These are phyloP conservation scores for Barbatosphaeria neglecta DNA, from an alignment of 495 filamentous ascomycete species.

Conservation along the genomic window DNA sequence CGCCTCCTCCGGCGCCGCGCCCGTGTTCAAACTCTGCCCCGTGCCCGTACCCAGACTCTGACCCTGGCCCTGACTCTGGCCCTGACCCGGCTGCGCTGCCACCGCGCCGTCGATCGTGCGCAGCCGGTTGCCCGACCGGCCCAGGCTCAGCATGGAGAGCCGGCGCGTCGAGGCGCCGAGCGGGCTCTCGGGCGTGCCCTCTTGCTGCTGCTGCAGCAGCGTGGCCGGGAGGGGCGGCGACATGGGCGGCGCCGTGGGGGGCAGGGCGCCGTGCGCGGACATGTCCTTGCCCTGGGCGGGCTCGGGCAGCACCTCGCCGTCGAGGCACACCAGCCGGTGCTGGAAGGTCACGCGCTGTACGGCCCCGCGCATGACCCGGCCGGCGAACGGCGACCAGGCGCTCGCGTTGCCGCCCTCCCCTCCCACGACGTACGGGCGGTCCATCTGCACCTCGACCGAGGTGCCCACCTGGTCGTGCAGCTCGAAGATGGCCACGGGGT, in stretches of 20 bases:
- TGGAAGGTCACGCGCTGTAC: slow-evolving; percentile 74
- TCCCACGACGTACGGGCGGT: slow-evolving; percentile 49
- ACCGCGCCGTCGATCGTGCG: slow-evolving; percentile 11
- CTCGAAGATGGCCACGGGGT: slow-evolving; percentile 78
- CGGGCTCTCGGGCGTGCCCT: slow-evolving; percentile 13
- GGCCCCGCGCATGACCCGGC: slow-evolving; percentile 57
- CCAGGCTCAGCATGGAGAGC: slow-evolving; percentile 6
- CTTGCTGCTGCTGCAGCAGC: slow-evolving; percentile 24
- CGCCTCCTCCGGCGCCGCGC: too few species aligned
- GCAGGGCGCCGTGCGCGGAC: slow-evolving; percentile 55
- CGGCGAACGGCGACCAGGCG: slow-evolving; percentile 72
- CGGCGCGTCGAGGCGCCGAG: slow-evolving; percentile 8
- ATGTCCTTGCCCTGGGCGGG: slow-evolving; percentile 58
- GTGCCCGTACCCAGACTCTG: too few species aligned
- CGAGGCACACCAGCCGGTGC: slow-evolving; percentile 63
- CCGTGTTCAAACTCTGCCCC: too few species aligned
- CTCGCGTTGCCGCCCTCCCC: slow-evolving; percentile 27
- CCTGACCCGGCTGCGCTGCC: too few species aligned
- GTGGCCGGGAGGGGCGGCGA: slow-evolving; percentile 45
- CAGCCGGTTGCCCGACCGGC: slow-evolving; percentile 7
- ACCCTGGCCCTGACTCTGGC: too few species aligned
- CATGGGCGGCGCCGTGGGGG: slow-evolving; percentile 27
- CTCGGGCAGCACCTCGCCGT: slow-evolving; percentile 50
- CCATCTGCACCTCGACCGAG: slow-evolving; percentile 65
- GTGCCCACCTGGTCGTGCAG: slow-evolving; percentile 71